Evolutionary conservation across 2,329 filamentous ascomycete species (phyloP).

Genomic region (Exophiala oligosperma): DNA sequence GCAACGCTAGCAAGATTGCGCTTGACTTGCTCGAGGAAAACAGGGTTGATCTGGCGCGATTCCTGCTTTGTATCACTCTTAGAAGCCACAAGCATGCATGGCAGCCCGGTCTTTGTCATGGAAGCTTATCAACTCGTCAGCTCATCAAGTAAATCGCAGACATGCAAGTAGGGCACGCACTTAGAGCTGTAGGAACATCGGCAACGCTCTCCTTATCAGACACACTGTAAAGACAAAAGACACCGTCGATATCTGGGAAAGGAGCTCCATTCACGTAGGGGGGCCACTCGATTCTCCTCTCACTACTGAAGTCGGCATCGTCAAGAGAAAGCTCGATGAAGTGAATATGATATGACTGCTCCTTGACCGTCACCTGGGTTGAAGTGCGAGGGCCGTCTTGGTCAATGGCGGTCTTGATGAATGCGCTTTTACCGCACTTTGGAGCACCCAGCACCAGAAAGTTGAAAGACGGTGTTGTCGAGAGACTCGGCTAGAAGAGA

Average conservation of each 20-base stretch:
- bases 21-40: slow-evolving; percentile 65
- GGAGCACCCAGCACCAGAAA: slow-evolving; percentile 58
- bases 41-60: slow-evolving; percentile 69
- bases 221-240: slow-evolving; percentile 84
- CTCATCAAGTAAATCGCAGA: not conserved
- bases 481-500: slow-evolving; percentile 14
- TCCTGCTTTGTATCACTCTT: slow-evolving; percentile 81
- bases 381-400: slow-evolving; percentile 35
- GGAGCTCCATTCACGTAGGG: slow-evolving; percentile 61
- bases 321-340: slow-evolving; percentile 57
- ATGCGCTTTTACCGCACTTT: slow-evolving; percentile 59
- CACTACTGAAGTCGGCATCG: slow-evolving; percentile 52
- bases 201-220: slow-evolving; percentile 73
- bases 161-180: slow-evolving; percentile 54
- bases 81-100: slow-evolving; percentile 79
- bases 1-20: slow-evolving; percentile 64
- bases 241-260: slow-evolving; percentile 76
- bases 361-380: slow-evolving; percentile 58
- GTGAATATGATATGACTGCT: slow-evolving; percentile 56
- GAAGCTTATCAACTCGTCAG: slow-evolving; percentile 12
- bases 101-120: slow-evolving; percentile 38
- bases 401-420: slow-evolving; percentile 58
- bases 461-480: slow-evolving; percentile 53
- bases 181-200: slow-evolving; percentile 72
- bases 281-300: slow-evolving; percentile 53